Conservation (phyloP, 495 filamentous ascomycete genomes). For the Rostrohypoxylon terebratum region DNA sequence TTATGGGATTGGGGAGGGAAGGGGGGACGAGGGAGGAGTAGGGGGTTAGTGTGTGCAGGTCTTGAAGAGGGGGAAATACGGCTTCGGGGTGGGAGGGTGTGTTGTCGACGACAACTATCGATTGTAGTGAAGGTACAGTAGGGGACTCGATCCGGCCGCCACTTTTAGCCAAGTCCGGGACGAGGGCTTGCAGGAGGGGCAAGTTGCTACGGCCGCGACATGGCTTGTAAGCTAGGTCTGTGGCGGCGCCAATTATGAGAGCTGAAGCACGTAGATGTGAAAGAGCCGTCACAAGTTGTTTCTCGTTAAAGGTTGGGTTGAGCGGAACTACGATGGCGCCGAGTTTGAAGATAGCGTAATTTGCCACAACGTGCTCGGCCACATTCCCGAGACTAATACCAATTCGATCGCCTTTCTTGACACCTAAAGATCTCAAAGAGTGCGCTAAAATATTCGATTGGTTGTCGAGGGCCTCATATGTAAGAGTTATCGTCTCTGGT, state of each 20-base stretch:
- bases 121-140: constrained; percentile 73
- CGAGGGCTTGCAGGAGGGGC: constrained; percentile 71
- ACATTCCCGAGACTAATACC: constrained; percentile 88
- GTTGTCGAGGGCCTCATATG: constrained; percentile 78
- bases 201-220: constrained; percentile 78
- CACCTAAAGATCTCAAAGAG: constrained; percentile 77
- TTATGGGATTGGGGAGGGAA: constrained; percentile 34
- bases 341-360: constrained; percentile 92
- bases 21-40: constrained; percentile 64
- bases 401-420: constrained; percentile 86
- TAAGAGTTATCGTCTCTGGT: constrained; percentile 64
- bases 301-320: constrained; percentile 88
- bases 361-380: constrained; percentile 81
- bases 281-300: constrained; percentile 82
- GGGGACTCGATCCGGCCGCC: constrained; percentile 67
- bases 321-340: constrained; percentile 92
- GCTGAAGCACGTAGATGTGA: constrained; percentile 79
- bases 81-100: constrained; percentile 62
- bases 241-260: constrained; percentile 85
- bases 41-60: constrained; percentile 55
- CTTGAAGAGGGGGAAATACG: constrained; percentile 45
- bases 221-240: constrained; percentile 83
- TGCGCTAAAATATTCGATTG: constrained; percentile 81
- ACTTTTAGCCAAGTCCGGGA: constrained; percentile 65
- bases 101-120: constrained; percentile 86